These are phyloP conservation scores for Ceratobasidium sp. DNA, from an alignment of 1,284 basidiomycete genomes.

Conservation along the genomic window DNA sequence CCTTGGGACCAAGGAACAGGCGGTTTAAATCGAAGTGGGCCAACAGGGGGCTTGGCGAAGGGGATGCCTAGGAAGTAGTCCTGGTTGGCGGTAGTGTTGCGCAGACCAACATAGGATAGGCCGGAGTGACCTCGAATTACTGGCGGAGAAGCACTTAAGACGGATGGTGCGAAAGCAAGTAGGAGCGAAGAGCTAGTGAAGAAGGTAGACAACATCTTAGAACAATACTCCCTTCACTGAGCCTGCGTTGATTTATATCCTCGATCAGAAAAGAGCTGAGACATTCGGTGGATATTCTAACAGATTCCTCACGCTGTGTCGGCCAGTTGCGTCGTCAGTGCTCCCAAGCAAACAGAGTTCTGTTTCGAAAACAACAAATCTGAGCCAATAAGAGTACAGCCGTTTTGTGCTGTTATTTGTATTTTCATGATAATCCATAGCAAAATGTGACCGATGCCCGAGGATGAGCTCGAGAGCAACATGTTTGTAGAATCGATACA, in stretches of 20 bases:
- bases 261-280: not conserved
- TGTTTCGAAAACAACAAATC: too few species aligned
- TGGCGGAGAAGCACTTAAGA: not conserved
- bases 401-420: too few species aligned
- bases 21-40: constrained; percentile 38
- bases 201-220: not conserved
- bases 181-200: not conserved
- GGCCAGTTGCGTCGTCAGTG: not conserved
- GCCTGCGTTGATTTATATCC: not conserved
- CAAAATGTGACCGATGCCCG: not conserved
- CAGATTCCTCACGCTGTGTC: not conserved
- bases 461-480: not conserved
- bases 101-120: constrained; percentile 37
- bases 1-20: constrained; percentile 34
- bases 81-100: constrained; percentile 35
- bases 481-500: not conserved
- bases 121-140: constrained; percentile 15
- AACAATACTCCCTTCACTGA: not conserved
- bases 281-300: not conserved
- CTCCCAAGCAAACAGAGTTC: not conserved
- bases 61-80: constrained; percentile 47
- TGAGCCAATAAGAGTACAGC: too few species aligned
- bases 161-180: not conserved
- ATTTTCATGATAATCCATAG: too few species aligned
- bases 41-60: constrained; percentile 44